Percentiles rank a stretch among this genome's conserved stretches.
phyloP scores from a whole-genome alignment of 1,284 basidiomycete species.

The Pseudozyma thailandica region DNA sequence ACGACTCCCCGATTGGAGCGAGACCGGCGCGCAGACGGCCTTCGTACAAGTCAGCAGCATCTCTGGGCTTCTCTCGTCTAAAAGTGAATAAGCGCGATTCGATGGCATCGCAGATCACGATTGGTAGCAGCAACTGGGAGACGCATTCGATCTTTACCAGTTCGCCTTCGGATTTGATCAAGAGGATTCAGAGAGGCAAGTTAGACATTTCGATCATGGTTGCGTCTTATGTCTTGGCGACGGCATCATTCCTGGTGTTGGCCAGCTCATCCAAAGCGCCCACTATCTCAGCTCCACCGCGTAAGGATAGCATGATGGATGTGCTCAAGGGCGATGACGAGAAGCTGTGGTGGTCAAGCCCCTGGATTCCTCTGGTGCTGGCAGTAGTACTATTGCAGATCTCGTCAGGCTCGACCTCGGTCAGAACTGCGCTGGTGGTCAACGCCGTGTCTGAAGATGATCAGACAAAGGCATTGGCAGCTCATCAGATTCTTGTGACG shows the following conservation, averaged over 20 bases:
- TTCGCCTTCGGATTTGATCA: conserved; percentile 45
- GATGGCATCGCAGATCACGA: conserved; percentile 20
- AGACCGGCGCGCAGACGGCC: conserved; percentile 29
- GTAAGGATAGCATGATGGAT: too few relatives aligned
- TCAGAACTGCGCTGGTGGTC: conserved; percentile 57
- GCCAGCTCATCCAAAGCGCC: conserved; percentile 38
- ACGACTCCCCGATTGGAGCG: conserved; percentile 8
- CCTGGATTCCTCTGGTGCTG: conserved; percentile 50
- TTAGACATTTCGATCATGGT: conserved; percentile 56
- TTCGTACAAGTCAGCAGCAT: conserved; percentile 38
- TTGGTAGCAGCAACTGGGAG: conserved; percentile 41
- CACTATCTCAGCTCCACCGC: conserved; percentile 8
- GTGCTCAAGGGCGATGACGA: background rate
- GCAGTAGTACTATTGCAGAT: conserved; percentile 52
- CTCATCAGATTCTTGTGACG: conserved; percentile 59
- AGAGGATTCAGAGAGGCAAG: conserved; percentile 52
- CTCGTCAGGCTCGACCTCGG: conserved; percentile 50
- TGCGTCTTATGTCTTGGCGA: conserved; percentile 25
- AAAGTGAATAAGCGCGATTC: conserved; percentile 27
- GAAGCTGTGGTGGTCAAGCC: conserved; percentile 31
- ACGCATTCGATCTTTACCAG: conserved; percentile 44
- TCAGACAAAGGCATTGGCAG: conserved; percentile 56
- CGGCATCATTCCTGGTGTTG: conserved; percentile 39
- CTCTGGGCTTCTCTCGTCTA: conserved; percentile 29
- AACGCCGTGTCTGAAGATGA: conserved; percentile 53